Evolutionary conservation across 345 rosid species (phyloP).

Genomic region (Populus deltoides): DNA sequence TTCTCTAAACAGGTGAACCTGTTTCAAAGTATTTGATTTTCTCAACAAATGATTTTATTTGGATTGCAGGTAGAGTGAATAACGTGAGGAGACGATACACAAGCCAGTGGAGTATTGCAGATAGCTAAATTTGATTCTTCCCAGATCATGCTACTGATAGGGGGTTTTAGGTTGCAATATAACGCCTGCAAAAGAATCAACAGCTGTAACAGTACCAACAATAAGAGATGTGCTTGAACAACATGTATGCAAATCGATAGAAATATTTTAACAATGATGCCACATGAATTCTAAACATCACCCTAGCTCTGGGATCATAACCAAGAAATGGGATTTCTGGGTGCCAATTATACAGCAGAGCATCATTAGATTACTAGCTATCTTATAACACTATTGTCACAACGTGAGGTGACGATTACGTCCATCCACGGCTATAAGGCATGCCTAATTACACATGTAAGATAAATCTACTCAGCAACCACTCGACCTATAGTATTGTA

Average conservation of each 20-base stretch:
- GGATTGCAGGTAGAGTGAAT: conserved; percentile 24
- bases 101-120: not conserved
- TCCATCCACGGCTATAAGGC: not conserved
- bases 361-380: not conserved
- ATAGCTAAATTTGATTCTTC: not conserved
- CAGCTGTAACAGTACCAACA: too few species aligned
- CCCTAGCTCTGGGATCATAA: not conserved
- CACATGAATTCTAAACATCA: not conserved
- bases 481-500: not conserved
- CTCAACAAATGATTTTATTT: not conserved
- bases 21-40: not conserved
- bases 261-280: not conserved
- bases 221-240: not conserved
- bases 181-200: not conserved
- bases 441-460: not conserved
- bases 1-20: not conserved
- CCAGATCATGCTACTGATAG: not conserved
- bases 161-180: not conserved
- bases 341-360: not conserved
- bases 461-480: conserved; percentile 9
- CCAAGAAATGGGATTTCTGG: not conserved
- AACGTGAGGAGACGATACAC: conserved; percentile 18
- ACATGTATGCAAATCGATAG: not conserved
- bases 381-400: not conserved
- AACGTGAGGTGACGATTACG: not conserved